Evolutionary conservation across 2,329 filamentous ascomycete genomes (phyloP).

Genomic region (Epichloe brachyelytri): DNA sequence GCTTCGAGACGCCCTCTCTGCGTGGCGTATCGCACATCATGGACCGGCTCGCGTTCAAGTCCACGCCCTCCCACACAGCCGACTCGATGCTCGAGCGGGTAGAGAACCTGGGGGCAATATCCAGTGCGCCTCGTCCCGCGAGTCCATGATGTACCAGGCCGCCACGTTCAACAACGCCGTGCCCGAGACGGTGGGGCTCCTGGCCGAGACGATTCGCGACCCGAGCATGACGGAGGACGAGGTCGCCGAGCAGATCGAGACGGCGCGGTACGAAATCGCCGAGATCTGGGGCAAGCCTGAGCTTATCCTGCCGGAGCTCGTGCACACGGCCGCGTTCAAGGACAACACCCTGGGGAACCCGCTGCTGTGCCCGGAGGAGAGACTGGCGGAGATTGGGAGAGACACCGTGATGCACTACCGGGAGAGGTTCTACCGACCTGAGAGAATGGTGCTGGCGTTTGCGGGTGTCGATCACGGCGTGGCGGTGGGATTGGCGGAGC

Average conservation of each 20-base stretch:
- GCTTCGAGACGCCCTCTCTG: constrained; percentile 77
- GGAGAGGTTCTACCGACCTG: constrained; percentile 72
- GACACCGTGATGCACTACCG: constrained; percentile 66
- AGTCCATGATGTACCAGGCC: constrained; percentile 97
- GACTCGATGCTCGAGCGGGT: constrained; percentile 82
- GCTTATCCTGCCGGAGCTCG: constrained; percentile 84
- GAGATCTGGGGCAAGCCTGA: constrained; percentile 98
- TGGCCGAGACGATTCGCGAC: constrained; percentile 88
- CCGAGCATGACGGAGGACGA: constrained; percentile 77
- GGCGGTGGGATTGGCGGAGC: constrained; percentile 66
- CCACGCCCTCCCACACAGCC: constrained; percentile 55
- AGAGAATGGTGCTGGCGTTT: constrained; percentile 89
- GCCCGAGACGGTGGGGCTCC: constrained; percentile 63
- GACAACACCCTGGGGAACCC: constrained; percentile 95
- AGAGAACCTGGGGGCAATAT: constrained; percentile 91
- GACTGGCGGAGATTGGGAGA: constrained; percentile 61
- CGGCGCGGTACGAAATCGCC: constrained; percentile 86
- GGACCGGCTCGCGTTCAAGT: constrained; percentile 91
- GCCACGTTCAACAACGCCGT: constrained; percentile 95
- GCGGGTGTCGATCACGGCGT: constrained; percentile 75
- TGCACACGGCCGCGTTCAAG: constrained; percentile 91
- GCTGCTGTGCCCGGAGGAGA: constrained; percentile 76
- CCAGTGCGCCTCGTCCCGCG: constrained; percentile 87
- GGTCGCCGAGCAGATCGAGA: constrained; percentile 74
- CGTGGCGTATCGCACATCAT: constrained; percentile 92